These are phyloP conservation scores for Turnera subulata DNA, from an alignment of 345 rosid species.

Conservation along the genomic window DNA sequence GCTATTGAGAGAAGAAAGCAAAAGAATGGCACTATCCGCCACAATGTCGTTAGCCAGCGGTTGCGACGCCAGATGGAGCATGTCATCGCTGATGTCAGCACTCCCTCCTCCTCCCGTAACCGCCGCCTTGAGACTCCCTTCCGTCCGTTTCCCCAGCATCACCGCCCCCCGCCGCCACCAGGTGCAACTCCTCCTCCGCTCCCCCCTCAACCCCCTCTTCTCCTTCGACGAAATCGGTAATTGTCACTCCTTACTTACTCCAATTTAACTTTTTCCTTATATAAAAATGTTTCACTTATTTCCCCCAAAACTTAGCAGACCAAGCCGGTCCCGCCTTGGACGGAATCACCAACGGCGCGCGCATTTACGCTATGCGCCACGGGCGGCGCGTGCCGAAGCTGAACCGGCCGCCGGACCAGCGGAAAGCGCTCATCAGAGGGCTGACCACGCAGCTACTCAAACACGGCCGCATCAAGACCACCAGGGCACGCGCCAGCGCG, in stretches of 20 bases:
- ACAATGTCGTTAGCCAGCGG: conserved; percentile 11
- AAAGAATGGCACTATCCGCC: conserved; percentile 31
- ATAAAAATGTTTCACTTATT: neutral
- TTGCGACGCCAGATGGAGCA: conserved; percentile 40
- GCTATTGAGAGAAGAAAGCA: neutral
- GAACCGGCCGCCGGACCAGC: conserved; percentile 89
- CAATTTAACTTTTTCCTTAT: no score
- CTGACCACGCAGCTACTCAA: conserved; percentile 92
- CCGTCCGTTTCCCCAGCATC: conserved; percentile 19
- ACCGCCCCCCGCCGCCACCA: conserved; percentile 19
- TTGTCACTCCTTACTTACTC: neutral
- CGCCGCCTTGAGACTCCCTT: conserved; percentile 35
- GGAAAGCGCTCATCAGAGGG: conserved; percentile 75
- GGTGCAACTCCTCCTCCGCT: conserved; percentile 15
- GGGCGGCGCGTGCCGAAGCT: conserved; percentile 84
- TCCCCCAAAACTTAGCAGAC: conserved; percentile 29
- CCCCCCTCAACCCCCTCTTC: conserved; percentile 47
- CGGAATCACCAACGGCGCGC: conserved; percentile 47
- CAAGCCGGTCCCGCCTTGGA: conserved; percentile 39
- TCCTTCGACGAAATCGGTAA: conserved; percentile 23
- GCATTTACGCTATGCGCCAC: conserved; percentile 80
- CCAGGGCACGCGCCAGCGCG: conserved; percentile 83
- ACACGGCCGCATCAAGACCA: conserved; percentile 85
- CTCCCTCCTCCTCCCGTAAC: conserved; percentile 45
- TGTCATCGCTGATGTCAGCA: conserved; percentile 59